Percentiles rank a stretch among this genome's conserved stretches.
Conservation (phyloP, 306 rosid species). For the Citrullus amarus region DNA sequence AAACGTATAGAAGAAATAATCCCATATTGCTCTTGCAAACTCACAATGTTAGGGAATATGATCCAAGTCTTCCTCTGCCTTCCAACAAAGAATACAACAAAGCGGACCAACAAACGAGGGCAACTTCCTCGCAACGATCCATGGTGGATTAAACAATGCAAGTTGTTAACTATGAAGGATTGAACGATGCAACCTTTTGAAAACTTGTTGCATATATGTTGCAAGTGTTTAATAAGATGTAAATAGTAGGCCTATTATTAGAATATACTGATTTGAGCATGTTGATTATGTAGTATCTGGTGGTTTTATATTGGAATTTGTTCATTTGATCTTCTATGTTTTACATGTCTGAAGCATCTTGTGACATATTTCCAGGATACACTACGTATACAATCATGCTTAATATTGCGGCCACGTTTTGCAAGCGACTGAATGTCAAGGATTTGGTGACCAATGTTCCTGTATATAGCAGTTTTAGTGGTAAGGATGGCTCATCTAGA, state of each 20-base stretch:
- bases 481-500: constrained; percentile 25
- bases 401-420: constrained; percentile 44
- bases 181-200: background rate
- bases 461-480: constrained; percentile 41
- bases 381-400: constrained; percentile 12
- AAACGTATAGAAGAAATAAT: too few relatives aligned
- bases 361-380: background rate
- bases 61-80: too few relatives aligned
- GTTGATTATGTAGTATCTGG: background rate
- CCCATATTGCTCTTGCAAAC: too few relatives aligned
- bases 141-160: background rate
- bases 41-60: too few relatives aligned
- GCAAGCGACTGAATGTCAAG: constrained; percentile 54
- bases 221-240: background rate
- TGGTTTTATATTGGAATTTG: background rate
- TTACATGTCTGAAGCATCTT: background rate
- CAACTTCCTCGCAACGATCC: too few relatives aligned
- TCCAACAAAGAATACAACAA: too few relatives aligned
- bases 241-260: background rate
- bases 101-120: too few relatives aligned
- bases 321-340: background rate
- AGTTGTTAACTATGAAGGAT: background rate
- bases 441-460: constrained; percentile 44
- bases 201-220: background rate
- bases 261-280: background rate